Evolutionary conservation across 1,284 basidiomycete genomes (phyloP).

Genomic region (Trichosporon coremiiforme): DNA sequence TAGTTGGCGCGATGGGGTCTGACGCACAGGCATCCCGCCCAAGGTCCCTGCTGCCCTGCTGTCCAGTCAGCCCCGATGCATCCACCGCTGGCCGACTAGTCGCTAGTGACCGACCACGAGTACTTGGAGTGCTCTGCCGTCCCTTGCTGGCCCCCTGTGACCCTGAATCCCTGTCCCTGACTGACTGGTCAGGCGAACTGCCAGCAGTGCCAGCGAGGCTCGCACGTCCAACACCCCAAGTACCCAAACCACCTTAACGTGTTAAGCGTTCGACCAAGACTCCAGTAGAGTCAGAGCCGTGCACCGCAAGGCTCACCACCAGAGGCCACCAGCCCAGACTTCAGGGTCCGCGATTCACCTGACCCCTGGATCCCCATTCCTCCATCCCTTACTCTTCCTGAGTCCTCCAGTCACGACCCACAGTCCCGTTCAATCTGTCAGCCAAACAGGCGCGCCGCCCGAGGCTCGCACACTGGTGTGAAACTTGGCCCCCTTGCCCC

Average conservation of each 20-base stretch:
- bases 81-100: not conserved
- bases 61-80: not conserved
- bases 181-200: not conserved
- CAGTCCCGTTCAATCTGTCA: not conserved
- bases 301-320: not conserved
- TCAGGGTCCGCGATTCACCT: constrained; percentile 4
- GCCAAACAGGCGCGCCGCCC: not conserved
- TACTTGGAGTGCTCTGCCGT: constrained; percentile 9
- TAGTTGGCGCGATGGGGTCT: not conserved
- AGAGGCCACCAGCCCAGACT: not conserved
- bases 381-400: not conserved
- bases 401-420: not conserved
- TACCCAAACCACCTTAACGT: not conserved
- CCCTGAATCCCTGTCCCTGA: constrained; percentile 5
- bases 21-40: constrained; percentile 5
- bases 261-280: constrained; percentile 5
- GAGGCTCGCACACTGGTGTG: not conserved
- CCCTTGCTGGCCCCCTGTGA: not conserved
- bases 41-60: not conserved
- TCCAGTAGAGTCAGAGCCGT: not conserved
- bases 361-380: not conserved
- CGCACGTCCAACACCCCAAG: not conserved
- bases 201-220: not conserved
- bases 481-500: constrained; percentile 5
- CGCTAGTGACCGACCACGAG: constrained; percentile 13